Evolutionary conservation across 495 filamentous ascomycete genomes (phyloP), one percentile per base, ranked within the genome.

Genomic region (Acidiella bohemica): DNA sequence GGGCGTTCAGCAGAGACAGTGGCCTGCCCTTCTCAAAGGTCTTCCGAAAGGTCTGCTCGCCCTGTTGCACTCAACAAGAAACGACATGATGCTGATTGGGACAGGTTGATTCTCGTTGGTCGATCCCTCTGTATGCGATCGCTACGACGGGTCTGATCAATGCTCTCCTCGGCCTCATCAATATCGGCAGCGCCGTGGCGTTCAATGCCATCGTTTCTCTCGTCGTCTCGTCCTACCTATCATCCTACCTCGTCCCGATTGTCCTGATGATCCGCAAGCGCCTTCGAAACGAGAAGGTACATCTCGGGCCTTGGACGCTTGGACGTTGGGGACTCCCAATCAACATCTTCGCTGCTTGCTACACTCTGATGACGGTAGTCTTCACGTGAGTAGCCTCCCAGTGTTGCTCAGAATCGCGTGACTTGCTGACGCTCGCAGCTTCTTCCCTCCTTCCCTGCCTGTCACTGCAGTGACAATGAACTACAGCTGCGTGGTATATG

Each of bases 201-300:
- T 67, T 74, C 47, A 61, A 59, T 27, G 70, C 67, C 7, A 62
- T 72, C 28, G 54, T 71, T 28, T 68, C 68, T 0, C 61, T 74
- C 3, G 58, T 58, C 32, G 61, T 64, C 3, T 52, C 67, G 35
- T 64, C 55, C 0, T 50, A 72, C n/a, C 66, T 66, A 24, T 56
- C 67, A 36, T 71, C 69, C 10, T 74, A 74, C 48, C 52, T 67
- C 7, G 59, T 70, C 26, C 67, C 68, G 17, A 58, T 65, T 22
- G 13, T 61, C 13, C 57, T 70, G 9, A 44, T 70, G 32, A 46
- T 66, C 14, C 33, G 55, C 9, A 43, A 44, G 18, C 35, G 39
- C 14, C 17, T 42, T 18, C 39, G 31, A 4, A 20, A 20, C 4
- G n/a, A 26, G 21, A 10, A 10, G 3, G 6, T 47, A 44, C 18